Percentiles rank a stretch among this genome's conserved stretches.
These are phyloP conservation scores for Cyathus striatus DNA, from an alignment of 768 basidiomycete genomes.

Conservation along the genomic window DNA sequence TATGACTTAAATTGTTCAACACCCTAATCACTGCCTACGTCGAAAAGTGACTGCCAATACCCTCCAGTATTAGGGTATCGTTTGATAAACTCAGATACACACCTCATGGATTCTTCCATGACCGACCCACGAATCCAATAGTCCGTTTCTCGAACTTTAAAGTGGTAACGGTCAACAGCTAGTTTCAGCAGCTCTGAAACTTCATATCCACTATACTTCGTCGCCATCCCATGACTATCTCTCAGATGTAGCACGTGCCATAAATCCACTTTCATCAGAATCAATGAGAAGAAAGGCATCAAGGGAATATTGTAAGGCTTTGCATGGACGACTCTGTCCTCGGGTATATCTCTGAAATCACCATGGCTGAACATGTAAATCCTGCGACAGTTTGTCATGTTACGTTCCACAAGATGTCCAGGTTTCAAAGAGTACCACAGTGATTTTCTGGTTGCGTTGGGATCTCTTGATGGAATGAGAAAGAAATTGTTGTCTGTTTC, in stretches of 20 bases:
- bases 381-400: too few species aligned
- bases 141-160: slow-evolving; percentile 11
- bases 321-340: slow-evolving; percentile 9
- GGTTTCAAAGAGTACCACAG: slow-evolving; percentile 5
- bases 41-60: too few species aligned
- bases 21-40: too few species aligned
- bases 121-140: slow-evolving; percentile 27
- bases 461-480: slow-evolving; percentile 6
- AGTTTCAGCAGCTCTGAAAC: slow-evolving; percentile 30
- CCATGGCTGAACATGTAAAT: slow-evolving; percentile 30
- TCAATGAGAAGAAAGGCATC: slow-evolving; percentile 29
- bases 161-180: slow-evolving; percentile 18
- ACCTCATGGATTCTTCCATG: slow-evolving; percentile 14
- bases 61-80: slow-evolving; percentile 9
- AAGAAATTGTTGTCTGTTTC: slow-evolving; percentile 7
- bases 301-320: slow-evolving; percentile 25
- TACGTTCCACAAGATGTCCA: not conserved
- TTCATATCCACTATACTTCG: slow-evolving; percentile 33
- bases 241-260: slow-evolving; percentile 25
- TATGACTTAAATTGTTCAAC: too few species aligned
- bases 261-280: slow-evolving; percentile 39
- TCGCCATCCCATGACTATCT: too few species aligned
- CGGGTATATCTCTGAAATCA: slow-evolving; percentile 25
- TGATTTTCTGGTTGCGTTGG: slow-evolving; percentile 3
- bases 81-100: slow-evolving; percentile 17